Evolutionary conservation across 2,329 filamentous ascomycete genomes (phyloP), one percentile per base, ranked within the genome.

Genomic region (Penicillium sp.): DNA sequence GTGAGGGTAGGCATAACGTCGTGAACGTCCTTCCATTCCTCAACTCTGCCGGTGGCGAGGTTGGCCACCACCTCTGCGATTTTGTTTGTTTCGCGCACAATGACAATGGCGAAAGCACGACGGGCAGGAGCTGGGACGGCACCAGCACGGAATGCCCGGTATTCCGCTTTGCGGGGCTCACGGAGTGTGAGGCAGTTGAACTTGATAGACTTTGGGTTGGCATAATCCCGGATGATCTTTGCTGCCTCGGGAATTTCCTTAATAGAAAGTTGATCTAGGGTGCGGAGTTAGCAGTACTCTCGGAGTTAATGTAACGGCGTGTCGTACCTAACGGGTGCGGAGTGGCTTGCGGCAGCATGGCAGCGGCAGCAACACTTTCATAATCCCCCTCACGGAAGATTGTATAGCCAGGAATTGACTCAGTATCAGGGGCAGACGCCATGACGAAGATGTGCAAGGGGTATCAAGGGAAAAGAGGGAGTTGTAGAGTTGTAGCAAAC

Each of bases 171-270:
- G 84, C 1, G 54, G 12, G 69, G 69, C 44, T 72, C 81, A 80
- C 56, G 88, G 82, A 53, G 87, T 83, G 41, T 82, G 85, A 71
- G 61, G 60, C 69, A 73, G 59, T 71, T 70, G 61, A 73, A 73
- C 30, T 72, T 73, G 60, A 72, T 46, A 12, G 65, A 59, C 52
- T 65, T 67, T 22, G 67, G 68, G 47, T 53, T 64, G n/a, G 57
- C 61, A 56, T 68, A 61, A n/a, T 68, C 61, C 9, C 67, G 66
- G 46, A 69, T 62, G 9, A 69, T 49, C 50, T 64, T 65, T 11
- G 67, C 63, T 16, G 60, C 60, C 36, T 59, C 36, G n/a, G 67
- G 67, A 22, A 69, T 68, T 60, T 69, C 67, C 53, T 59, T 57
- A 31, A 69, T 66, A n/a, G 58, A 61, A 25, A 69, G 60, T 54